A percentile compares a stretch with the other conserved stretches of the same genome.
These are phyloP conservation scores for Scheffersomyces stipitis DNA, from an alignment of 805 yeast species.

Conservation along the genomic window DNA sequence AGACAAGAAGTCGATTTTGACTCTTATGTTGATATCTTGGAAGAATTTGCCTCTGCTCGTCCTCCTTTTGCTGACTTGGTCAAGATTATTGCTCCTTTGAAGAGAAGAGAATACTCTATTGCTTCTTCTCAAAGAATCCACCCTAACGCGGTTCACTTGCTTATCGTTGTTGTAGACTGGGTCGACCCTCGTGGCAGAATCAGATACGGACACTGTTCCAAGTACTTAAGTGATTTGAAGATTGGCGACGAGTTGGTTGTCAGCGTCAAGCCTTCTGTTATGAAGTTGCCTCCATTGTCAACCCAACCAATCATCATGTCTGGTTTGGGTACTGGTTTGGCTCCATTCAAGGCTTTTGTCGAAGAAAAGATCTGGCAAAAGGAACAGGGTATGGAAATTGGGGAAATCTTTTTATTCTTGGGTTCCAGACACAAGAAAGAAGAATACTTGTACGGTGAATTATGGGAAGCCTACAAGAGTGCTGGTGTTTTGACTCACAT, in stretches of 20 bases:
- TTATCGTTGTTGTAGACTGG: constrained; percentile 97
- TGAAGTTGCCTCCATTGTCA: constrained; percentile 89
- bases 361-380: constrained; percentile 95
- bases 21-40: constrained; percentile 78
- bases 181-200: constrained; percentile 78
- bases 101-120: constrained; percentile 96
- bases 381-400: constrained; percentile 84
- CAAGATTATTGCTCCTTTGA: constrained; percentile 76
- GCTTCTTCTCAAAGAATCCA: constrained; percentile 94
- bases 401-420: constrained; percentile 80
- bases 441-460: constrained; percentile 93
- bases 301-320: constrained; percentile 93
- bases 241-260: constrained; percentile 88
- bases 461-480: constrained; percentile 94
- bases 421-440: constrained; percentile 96
- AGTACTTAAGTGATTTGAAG: constrained; percentile 74
- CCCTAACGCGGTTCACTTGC: constrained; percentile 84
- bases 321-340: constrained; percentile 96
- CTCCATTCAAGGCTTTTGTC: constrained; percentile 96
- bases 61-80: constrained; percentile 72
- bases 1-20: constrained; percentile 82
- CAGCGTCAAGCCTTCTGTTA: constrained; percentile 93
- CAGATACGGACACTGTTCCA: constrained; percentile 93
- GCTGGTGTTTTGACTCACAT: constrained; percentile 91
- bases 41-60: constrained; percentile 76